A percentile compares a stretch with the other conserved stretches of the same genome.
Conservation (phyloP, 2,329 filamentous ascomycete genomes). For the Colletotrichum filicis region DNA sequence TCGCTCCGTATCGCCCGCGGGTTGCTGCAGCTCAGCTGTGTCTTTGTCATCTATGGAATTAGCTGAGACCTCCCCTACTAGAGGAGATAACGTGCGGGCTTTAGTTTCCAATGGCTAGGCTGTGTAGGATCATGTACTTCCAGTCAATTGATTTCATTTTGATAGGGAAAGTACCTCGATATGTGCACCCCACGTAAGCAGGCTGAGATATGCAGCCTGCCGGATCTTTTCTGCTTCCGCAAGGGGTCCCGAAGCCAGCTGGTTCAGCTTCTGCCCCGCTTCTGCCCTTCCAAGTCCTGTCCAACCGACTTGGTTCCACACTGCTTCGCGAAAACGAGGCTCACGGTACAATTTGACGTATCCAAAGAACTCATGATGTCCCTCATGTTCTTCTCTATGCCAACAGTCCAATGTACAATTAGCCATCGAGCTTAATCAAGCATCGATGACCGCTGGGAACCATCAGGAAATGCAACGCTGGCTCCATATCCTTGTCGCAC, state of each 20-base stretch:
- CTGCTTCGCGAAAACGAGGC: neutral
- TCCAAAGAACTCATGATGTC: neutral
- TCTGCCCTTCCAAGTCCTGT: neutral
- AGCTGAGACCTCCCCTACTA: too few relatives aligned
- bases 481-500: conserved; percentile 49
- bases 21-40: neutral
- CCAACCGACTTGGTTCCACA: neutral
- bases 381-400: neutral
- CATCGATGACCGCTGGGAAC: conserved; percentile 46
- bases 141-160: too few relatives aligned
- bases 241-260: neutral
- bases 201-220: neutral
- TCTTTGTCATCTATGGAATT: neutral
- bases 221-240: neutral
- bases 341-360: neutral
- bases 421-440: conserved; percentile 36
- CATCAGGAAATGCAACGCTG: conserved; percentile 46
- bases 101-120: too few relatives aligned
- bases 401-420: neutral
- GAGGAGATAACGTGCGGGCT: too few relatives aligned
- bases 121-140: accelerated
- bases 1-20: neutral
- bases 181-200: neutral
- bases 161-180: neutral
- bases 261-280: neutral